phyloP scores from a whole-genome alignment of 495 filamentous ascomycete genomes.

The Copromyces sp. region DNA sequence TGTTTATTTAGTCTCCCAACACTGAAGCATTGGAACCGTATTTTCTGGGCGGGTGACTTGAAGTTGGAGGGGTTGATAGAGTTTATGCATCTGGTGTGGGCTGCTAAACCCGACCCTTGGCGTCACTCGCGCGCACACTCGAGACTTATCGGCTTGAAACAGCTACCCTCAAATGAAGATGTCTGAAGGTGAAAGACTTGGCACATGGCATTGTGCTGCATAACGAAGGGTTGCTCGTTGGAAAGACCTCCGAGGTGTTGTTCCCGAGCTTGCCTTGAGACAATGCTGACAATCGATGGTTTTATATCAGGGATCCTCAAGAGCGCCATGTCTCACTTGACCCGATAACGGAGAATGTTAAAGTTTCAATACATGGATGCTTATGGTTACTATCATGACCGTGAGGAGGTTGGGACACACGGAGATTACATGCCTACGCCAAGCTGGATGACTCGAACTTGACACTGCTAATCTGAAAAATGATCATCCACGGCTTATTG shows the following conservation, averaged over 20 bases:
- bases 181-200: background rate
- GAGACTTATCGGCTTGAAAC: background rate
- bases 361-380: background rate
- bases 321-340: background rate
- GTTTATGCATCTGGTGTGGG: background rate
- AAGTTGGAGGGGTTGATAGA: background rate
- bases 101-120: background rate
- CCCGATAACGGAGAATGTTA: background rate
- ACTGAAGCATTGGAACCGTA: background rate
- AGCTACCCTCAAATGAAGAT: background rate
- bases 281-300: background rate
- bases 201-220: background rate
- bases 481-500: background rate
- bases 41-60: background rate
- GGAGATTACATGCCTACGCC: background rate
- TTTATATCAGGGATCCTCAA: background rate
- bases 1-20: background rate
- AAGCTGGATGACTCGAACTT: background rate
- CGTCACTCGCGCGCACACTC: background rate
- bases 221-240: background rate
- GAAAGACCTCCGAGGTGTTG: background rate
- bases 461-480: background rate
- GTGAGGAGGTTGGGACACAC: background rate
- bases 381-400: background rate
- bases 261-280: background rate